Conservation (phyloP, 2,329 filamentous ascomycete genomes). For the Pyrenochaeta sp. region DNA sequence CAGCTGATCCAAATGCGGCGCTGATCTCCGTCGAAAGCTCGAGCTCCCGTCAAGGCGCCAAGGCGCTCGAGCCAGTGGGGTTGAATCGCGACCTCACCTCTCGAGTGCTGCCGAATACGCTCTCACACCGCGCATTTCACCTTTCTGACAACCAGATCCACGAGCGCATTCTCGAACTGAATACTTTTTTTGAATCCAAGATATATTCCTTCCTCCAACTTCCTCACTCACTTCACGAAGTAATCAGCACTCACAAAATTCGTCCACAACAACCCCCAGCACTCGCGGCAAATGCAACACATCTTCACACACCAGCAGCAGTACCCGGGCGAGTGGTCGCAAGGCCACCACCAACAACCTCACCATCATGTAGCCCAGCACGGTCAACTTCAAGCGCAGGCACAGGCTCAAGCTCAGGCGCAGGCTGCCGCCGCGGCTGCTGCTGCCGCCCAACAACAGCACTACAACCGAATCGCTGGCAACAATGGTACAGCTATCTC, state of each 20-base stretch:
- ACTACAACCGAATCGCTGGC: conserved; percentile 77
- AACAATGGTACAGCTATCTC: conserved; percentile 64
- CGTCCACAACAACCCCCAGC: conserved; percentile 15
- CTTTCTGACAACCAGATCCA: conserved; percentile 13
- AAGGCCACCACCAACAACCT: conserved; percentile 54
- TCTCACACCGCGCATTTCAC: conserved; percentile 24
- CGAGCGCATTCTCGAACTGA: conserved; percentile 20
- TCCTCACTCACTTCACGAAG: conserved; percentile 5
- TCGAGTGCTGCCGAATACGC: conserved; percentile 30
- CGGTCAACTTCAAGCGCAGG: conserved; percentile 50
- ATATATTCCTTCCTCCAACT: conserved; percentile 9
- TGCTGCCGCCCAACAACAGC: conserved; percentile 59
- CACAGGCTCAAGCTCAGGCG: conserved; percentile 58
- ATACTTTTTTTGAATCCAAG: conserved; percentile 10
- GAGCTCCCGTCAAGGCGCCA: conserved; percentile 35
- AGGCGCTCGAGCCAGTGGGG: conserved; percentile 36
- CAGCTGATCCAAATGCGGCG: conserved; percentile 22
- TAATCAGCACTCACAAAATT: neutral
- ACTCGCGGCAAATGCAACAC: conserved; percentile 61
- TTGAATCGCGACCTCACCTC: conserved; percentile 32
- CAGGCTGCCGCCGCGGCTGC: conserved; percentile 63
- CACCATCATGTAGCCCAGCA: conserved; percentile 52
- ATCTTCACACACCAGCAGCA: conserved; percentile 71
- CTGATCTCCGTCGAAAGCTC: conserved; percentile 31
- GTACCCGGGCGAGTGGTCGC: conserved; percentile 62